Percentiles rank a stretch among this genome's conserved stretches.
These are phyloP conservation scores for Coffea humblotiana DNA, from an alignment of 305 asterid species.

Conservation along the genomic window DNA sequence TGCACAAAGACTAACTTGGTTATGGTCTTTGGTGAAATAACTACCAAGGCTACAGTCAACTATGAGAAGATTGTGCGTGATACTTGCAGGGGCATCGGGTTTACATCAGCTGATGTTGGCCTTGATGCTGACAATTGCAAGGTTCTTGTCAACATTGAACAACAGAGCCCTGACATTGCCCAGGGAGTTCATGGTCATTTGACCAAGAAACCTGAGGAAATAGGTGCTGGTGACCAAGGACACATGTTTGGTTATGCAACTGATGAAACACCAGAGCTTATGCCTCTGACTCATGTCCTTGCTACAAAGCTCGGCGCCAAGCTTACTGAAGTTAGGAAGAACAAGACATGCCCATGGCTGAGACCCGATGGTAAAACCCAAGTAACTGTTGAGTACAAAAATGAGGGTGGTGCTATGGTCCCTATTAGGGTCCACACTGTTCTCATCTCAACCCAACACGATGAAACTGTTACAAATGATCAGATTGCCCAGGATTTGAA, in stretches of 20 bases:
- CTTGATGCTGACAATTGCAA: constrained; percentile 93
- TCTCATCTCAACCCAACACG: constrained; percentile 89
- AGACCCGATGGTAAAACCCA: constrained; percentile 94
- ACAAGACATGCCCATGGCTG: constrained; percentile 78
- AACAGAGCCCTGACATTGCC: constrained; percentile 90
- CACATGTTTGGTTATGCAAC: constrained; percentile 94
- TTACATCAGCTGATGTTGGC: constrained; percentile 77
- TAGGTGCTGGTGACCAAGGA: constrained; percentile 93
- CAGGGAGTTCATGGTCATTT: constrained; percentile 94
- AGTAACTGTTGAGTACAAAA: constrained; percentile 82
- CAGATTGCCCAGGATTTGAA: constrained; percentile 72
- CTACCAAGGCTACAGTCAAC: constrained; percentile 72
- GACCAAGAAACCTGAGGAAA: constrained; percentile 90
- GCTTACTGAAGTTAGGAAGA: constrained; percentile 88
- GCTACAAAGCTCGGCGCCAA: constrained; percentile 89
- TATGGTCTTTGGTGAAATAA: constrained; percentile 89
- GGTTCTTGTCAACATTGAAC: constrained; percentile 85
- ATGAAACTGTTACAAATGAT: constrained; percentile 80
- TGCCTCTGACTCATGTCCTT: constrained; percentile 91
- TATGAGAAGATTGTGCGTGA: constrained; percentile 86
- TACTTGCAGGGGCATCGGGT: constrained; percentile 84
- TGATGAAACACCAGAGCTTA: constrained; percentile 86
- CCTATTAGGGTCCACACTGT: constrained; percentile 84
- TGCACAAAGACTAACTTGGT: constrained; percentile 93
- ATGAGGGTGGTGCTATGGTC: constrained; percentile 78